A percentile compares a stretch with the other conserved stretches of the same genome.
phyloP scores from a whole-genome alignment of 2,329 filamentous ascomycete species.

The Xylariaceae sp. region DNA sequence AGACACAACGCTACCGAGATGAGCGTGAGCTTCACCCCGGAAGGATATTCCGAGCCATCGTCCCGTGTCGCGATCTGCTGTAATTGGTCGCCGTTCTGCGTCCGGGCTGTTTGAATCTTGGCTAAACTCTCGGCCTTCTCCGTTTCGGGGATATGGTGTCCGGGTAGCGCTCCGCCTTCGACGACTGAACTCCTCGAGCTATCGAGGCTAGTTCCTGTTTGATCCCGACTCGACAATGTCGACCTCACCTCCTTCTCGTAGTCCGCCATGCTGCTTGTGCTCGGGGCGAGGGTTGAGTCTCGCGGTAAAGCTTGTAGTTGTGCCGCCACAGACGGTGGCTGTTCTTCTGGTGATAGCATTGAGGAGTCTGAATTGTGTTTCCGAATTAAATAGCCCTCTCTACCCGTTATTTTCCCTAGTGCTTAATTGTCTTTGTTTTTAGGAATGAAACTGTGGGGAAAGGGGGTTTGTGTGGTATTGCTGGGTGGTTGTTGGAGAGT shows the following conservation, averaged over 20 bases:
- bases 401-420: background rate
- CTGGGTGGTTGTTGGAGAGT: no score
- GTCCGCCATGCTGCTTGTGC: slow-evolving; percentile 1
- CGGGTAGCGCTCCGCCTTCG: background rate
- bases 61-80: slow-evolving; percentile 43
- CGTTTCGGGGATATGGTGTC: background rate
- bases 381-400: background rate
- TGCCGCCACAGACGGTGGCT: slow-evolving; percentile 8
- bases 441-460: no score
- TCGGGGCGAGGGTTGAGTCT: slow-evolving; percentile 24
- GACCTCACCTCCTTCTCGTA: slow-evolving; percentile 21
- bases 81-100: slow-evolving; percentile 34
- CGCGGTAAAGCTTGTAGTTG: slow-evolving; percentile 15
- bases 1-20: slow-evolving; percentile 53
- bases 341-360: background rate
- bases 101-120: slow-evolving; percentile 17
- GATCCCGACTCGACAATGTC: slow-evolving; percentile 5
- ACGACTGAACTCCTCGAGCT: slow-evolving; percentile 13
- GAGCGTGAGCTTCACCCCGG: slow-evolving; percentile 45
- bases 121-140: slow-evolving; percentile 14
- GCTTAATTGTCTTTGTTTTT: background rate
- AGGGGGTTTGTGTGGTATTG: no score
- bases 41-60: slow-evolving; percentile 49
- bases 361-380: background rate
- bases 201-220: background rate